These are phyloP conservation scores for Moesziomyces sp. DNA, from an alignment of 1,284 basidiomycete genomes.

Conservation along the genomic window DNA sequence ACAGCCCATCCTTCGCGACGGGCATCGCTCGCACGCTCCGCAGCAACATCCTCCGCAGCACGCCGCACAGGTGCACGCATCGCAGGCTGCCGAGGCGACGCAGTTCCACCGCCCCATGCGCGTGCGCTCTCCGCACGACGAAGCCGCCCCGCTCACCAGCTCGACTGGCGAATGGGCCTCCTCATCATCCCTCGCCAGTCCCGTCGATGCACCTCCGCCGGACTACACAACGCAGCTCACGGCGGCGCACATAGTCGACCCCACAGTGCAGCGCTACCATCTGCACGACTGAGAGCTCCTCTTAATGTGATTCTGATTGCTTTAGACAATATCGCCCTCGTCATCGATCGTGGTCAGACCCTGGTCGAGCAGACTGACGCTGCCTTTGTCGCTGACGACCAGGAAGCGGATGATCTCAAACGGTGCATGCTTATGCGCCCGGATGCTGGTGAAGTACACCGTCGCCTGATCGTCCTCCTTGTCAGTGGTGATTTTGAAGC, in stretches of 20 bases:
- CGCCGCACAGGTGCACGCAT: too few relatives aligned
- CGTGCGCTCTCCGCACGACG: conserved; percentile 4
- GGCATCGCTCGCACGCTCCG: not conserved
- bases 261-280: conserved; percentile 23
- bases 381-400: conserved; percentile 38
- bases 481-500: conserved; percentile 33
- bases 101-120: conserved; percentile 44
- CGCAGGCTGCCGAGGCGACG: conserved; percentile 2
- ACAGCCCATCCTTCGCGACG: conserved; percentile 2
- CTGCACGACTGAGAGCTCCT: conserved; percentile 12
- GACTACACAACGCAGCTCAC: conserved; percentile 8
- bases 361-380: conserved; percentile 23
- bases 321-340: conserved; percentile 21
- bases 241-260: conserved; percentile 4
- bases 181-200: conserved; percentile 9
- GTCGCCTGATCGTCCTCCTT: conserved; percentile 6
- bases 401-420: conserved; percentile 60
- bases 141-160: conserved; percentile 5
- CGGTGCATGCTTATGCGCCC: conserved; percentile 32
- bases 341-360: conserved; percentile 9
- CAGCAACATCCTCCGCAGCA: too few relatives aligned
- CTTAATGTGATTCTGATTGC: too few relatives aligned
- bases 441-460: conserved; percentile 59
- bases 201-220: conserved; percentile 10
- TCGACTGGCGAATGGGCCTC: conserved; percentile 16